phyloP scores from a whole-genome alignment of 208 protist genomes.

The Trypanosoma melophagium region DNA sequence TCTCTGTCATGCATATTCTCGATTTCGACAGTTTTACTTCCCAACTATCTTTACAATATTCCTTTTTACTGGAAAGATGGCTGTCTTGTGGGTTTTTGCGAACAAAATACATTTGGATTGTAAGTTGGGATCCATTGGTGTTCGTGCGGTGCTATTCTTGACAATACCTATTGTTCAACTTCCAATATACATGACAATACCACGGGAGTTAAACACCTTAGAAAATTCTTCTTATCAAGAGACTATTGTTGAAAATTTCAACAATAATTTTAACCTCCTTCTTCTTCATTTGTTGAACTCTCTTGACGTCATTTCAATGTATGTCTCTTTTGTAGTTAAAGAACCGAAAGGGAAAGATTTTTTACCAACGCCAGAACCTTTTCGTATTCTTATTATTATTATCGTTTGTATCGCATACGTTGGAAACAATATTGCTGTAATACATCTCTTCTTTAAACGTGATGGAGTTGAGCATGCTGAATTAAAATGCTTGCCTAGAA shows the following conservation, averaged over 20 bases:
- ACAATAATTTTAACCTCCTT: slow-evolving; percentile 28
- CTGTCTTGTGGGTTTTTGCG: slow-evolving; percentile 10
- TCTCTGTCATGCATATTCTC: not conserved
- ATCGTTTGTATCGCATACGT: slow-evolving; percentile 20
- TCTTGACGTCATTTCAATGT: slow-evolving; percentile 25
- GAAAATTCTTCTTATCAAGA: not conserved
- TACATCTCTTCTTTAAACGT: slow-evolving; percentile 28
- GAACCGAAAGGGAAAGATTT: not conserved
- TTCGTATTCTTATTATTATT: slow-evolving; percentile 20
- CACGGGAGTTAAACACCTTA: not conserved
- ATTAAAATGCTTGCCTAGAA: slow-evolving; percentile 20
- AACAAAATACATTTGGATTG: not conserved
- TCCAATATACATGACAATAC: slow-evolving; percentile 19
- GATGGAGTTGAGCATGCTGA: slow-evolving; percentile 21
- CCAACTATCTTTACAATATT: slow-evolving; percentile 9
- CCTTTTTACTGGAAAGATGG: slow-evolving; percentile 20
- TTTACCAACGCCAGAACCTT: slow-evolving; percentile 5
- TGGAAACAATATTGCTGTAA: slow-evolving; percentile 23
- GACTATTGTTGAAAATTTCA: slow-evolving; percentile 24
- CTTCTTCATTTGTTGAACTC: slow-evolving; percentile 29
- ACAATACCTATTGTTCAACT: slow-evolving; percentile 27
- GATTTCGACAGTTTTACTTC: slow-evolving; percentile 4
- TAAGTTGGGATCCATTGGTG: not conserved
- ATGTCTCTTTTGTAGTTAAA: slow-evolving; percentile 13
- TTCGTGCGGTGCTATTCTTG: slow-evolving; percentile 19